A percentile compares a stretch with the other conserved stretches of the same genome.
Conservation (phyloP, 352 stramenopile species). For the Halophytophthora batemanensis region DNA sequence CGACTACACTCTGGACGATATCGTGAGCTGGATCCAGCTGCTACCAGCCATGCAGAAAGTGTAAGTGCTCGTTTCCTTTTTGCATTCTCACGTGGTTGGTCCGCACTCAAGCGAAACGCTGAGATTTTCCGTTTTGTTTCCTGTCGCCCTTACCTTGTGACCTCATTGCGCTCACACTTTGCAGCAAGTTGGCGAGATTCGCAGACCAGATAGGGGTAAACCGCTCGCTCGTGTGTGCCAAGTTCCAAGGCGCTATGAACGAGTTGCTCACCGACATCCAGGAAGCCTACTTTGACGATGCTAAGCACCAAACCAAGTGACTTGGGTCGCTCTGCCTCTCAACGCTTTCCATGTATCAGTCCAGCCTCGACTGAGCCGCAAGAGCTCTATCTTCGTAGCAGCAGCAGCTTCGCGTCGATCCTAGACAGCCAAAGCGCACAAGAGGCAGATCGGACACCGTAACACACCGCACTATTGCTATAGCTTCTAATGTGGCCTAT, state of each 20-base stretch:
- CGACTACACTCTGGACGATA: slow-evolving; percentile 66
- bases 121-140: neutral
- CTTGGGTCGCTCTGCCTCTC: neutral
- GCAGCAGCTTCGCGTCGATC: no score
- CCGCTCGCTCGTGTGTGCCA: slow-evolving; percentile 50
- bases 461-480: no score
- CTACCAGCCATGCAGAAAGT: slow-evolving; percentile 80
- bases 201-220: slow-evolving; percentile 69
- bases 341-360: neutral
- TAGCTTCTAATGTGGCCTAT: no score
- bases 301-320: slow-evolving; percentile 47
- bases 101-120: neutral
- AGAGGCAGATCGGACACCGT: no score
- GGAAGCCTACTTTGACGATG: slow-evolving; percentile 51
- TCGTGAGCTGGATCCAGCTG: slow-evolving; percentile 71
- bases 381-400: no score
- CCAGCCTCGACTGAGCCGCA: no score
- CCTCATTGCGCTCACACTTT: slow-evolving; percentile 3
- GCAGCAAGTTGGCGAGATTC: slow-evolving; percentile 78
- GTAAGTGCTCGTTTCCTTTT: slow-evolving; percentile 25
- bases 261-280: slow-evolving; percentile 72
- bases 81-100: neutral
- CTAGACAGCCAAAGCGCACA: no score
- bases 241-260: slow-evolving; percentile 75
- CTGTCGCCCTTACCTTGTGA: neutral